Evolutionary conservation across 169 alveolate species (phyloP).

Genomic region (Plasmodium malariae): DNA sequence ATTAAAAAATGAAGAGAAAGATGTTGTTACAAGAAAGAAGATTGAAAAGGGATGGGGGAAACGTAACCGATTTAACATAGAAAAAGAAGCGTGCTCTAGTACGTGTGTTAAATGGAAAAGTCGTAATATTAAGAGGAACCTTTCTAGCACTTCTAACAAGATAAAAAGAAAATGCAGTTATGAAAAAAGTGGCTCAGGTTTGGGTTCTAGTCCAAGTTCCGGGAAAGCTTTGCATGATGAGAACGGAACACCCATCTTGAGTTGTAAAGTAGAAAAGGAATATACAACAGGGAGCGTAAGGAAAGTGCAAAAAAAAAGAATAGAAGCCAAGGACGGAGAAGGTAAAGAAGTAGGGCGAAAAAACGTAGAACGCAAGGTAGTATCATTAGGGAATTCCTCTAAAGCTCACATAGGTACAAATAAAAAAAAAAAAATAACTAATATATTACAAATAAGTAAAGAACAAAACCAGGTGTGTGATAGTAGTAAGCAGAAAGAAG

Average conservation of each 20-base stretch:
- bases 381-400: too few relatives aligned
- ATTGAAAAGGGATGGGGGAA: not conserved
- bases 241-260: too few relatives aligned
- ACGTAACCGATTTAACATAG: not conserved
- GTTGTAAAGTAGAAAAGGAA: too few relatives aligned
- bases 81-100: conserved; percentile 5
- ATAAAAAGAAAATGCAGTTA: conserved; percentile 13
- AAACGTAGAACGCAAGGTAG: too few relatives aligned
- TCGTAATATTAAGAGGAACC: not conserved
- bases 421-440: too few relatives aligned
- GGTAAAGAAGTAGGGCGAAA: too few relatives aligned
- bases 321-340: not conserved
- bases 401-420: too few relatives aligned
- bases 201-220: too few relatives aligned
- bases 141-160: conserved; percentile 24
- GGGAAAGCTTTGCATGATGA: too few relatives aligned
- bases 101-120: not conserved
- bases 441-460: too few relatives aligned
- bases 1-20: not conserved
- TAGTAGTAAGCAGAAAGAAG: too few relatives aligned
- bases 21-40: not conserved
- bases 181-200: not conserved
- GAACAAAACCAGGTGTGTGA: too few relatives aligned
- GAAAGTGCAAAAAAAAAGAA: not conserved
- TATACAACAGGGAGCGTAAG: not conserved